Conservation (phyloP, 371 early-diverging fungal species). For the Fennellomyces sp. region DNA sequence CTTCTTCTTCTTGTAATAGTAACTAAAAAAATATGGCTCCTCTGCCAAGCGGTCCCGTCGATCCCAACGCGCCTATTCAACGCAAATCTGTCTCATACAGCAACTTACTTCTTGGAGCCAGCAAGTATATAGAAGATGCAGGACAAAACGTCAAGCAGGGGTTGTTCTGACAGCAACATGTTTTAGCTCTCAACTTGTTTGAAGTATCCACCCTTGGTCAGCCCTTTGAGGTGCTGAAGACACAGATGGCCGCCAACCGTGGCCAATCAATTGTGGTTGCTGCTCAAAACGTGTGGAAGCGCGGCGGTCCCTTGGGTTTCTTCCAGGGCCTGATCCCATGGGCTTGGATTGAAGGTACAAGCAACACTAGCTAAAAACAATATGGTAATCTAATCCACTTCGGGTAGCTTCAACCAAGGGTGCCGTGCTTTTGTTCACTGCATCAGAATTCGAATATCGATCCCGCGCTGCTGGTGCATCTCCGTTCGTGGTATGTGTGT, state of each 20-base stretch:
- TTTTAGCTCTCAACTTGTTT: slow-evolving; percentile 68
- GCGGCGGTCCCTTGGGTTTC: slow-evolving; percentile 83
- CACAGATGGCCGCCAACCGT: slow-evolving; percentile 88
- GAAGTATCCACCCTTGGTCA: slow-evolving; percentile 90
- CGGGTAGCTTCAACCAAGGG: slow-evolving; percentile 91
- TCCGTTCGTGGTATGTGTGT: slow-evolving; percentile 51
- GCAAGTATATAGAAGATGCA: slow-evolving; percentile 35
- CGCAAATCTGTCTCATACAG: slow-evolving; percentile 68
- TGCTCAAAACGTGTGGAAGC: slow-evolving; percentile 68
- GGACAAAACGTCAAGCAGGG: neutral
- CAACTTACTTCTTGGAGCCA: slow-evolving; percentile 68
- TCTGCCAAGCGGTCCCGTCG: slow-evolving; percentile 24
- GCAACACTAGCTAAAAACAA: neutral
- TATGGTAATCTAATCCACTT: too few relatives aligned
- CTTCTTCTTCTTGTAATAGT: neutral
- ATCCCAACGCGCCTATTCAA: slow-evolving; percentile 41
- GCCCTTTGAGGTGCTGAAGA: slow-evolving; percentile 91
- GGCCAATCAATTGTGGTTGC: slow-evolving; percentile 69
- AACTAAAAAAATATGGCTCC: slow-evolving; percentile 7
- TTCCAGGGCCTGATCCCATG: slow-evolving; percentile 85
- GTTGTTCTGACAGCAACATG: too few relatives aligned
- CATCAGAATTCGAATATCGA: slow-evolving; percentile 88
- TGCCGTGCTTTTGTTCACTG: slow-evolving; percentile 93
- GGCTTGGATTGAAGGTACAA: slow-evolving; percentile 86
- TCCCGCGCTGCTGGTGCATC: slow-evolving; percentile 59